Evolutionary conservation across 345 rosid genomes (phyloP).

Genomic region (Populus ilicifolia): DNA sequence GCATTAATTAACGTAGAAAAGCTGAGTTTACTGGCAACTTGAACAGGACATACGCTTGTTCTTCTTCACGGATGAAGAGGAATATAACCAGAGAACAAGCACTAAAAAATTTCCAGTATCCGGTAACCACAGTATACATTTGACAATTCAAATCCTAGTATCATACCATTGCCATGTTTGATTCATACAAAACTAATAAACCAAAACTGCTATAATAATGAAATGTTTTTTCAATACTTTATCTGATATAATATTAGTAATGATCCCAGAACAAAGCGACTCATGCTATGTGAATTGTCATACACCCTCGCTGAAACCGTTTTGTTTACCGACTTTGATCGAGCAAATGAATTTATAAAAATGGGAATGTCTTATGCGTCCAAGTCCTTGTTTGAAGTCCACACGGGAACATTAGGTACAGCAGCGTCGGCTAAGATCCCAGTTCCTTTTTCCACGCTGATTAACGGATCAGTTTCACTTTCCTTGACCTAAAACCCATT

Average conservation of each 20-base stretch:
- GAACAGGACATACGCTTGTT: neutral
- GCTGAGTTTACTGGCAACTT: neutral
- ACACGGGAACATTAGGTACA: conserved; percentile 55
- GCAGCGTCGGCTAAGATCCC: conserved; percentile 55
- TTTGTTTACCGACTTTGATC: conserved; percentile 20
- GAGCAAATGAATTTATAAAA: conserved; percentile 13
- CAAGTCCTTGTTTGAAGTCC: conserved; percentile 90
- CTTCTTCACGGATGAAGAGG: neutral
- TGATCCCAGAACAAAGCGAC: conserved; percentile 19
- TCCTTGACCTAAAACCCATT: conserved; percentile 56
- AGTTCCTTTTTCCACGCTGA: conserved; percentile 66
- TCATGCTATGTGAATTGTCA: neutral
- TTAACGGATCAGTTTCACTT: conserved; percentile 75
- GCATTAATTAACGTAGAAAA: neutral
- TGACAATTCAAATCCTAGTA: conserved; percentile 22
- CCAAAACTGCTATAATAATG: conserved; percentile 32
- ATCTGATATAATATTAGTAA: conserved; percentile 15
- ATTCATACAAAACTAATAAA: conserved; percentile 21
- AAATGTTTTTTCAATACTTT: conserved; percentile 16
- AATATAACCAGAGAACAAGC: neutral
- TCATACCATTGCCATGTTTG: conserved; percentile 21
- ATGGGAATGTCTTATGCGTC: conserved; percentile 50
- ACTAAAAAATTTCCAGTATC: neutral
- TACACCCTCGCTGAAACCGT: conserved; percentile 25
- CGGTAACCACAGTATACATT: conserved; percentile 8